Base-by-base conservation (phyloP, 2,329 filamentous ascomycete genomes). In the Penicillium hesseltinei region DNA sequence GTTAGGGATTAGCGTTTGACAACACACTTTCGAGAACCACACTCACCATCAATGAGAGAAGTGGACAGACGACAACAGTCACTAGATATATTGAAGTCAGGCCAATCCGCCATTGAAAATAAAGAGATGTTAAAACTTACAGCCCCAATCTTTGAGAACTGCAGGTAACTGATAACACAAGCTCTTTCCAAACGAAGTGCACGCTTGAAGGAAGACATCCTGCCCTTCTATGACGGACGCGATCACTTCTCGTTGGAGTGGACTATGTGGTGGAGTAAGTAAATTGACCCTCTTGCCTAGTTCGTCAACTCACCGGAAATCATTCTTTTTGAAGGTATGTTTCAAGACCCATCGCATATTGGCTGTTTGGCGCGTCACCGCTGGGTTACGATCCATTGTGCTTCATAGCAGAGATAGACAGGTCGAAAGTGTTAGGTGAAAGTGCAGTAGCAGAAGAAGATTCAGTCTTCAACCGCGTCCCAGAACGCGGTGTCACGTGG, bases 131-230 rank as follows among this genome's bases (percentile, higher is more conserved):
- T 4, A 17, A 15, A 63, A 83, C 87, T 69, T 78, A 92, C 90
- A 91, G 63, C 93, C 93, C 54, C 54, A 57, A 73, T 88, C 85
- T 68, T 93, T 89, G 56, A 96, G 87, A 33, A 97, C 87, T 25
- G 92, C 92, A 9, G 92, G 92, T 1, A 97, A 81, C 72, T 97
- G 92, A 71, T 93, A 97, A 77, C 93, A 97, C 52, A 97, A 75
- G 69, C 91, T 95, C 75, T 97, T 97, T 42, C 92, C 93, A 73
- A 97, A 97, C 0, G 79, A 81, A 5, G 79, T 81, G 3, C 78
- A 79, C 23, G 93, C 93, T 75, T 97, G 93, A 1, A 97, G 83
- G 70, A 96, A 97, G 43, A 97, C 89, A 87, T 97, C 93, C 61
- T 92, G 82, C 17, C 91, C 89, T 55, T 89, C 85, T 9, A 97